Base-by-base conservation (phyloP, 768 basidiomycete species). In the Tricholoma sp. region DNA sequence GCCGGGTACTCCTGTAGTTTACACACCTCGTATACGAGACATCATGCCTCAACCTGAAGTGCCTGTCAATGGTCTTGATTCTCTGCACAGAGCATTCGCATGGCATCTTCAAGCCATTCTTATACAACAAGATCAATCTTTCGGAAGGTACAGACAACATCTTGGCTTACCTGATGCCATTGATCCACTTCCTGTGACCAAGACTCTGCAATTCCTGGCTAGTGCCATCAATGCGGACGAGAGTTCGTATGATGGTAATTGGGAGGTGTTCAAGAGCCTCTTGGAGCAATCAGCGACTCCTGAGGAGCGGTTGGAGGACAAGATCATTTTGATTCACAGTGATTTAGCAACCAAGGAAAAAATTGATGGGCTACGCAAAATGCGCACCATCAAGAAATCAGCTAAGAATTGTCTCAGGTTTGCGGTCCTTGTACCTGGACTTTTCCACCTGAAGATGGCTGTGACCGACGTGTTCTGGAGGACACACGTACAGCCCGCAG, bases 31-130 rank as follows among this genome's bases (percentile, higher is more conserved):
- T 18, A 50, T 19, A 37, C 19, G 35, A 19, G 24, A 29, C 50
- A n/a, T 51, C n/a, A 29, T 34, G 24, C 27, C 57, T 35, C 59
- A 60, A 47, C 57, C 58, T 2, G 57, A 63, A 8, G 35, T 35
- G 5, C 34, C n/a, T n/a, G 31, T 35, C 9, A 45, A 31, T 9
- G 52, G 58, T 27, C 57, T 61, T 19, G 52, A 56, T n/a, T 47
- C 51, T 11, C 58, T 47, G 11, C 50, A 66, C 24, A 57, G 59
- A 27, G 61, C 62, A 45, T 61, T 61, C 50, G 32, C 58, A 14
- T 65, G 60, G 61, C 57, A 54, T 31, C 61, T 61, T 37, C 29
- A 51, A 22, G 31, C 9, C 12, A 60, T 63, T 54, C 62, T 66
- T 0, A 47, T 46, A 27, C 21, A 46, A 14, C 52, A 64, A 24